These are phyloP conservation scores for Magnaporthiopsis incrustans DNA, from an alignment of 2,329 filamentous ascomycete genomes.

Conservation along the genomic window DNA sequence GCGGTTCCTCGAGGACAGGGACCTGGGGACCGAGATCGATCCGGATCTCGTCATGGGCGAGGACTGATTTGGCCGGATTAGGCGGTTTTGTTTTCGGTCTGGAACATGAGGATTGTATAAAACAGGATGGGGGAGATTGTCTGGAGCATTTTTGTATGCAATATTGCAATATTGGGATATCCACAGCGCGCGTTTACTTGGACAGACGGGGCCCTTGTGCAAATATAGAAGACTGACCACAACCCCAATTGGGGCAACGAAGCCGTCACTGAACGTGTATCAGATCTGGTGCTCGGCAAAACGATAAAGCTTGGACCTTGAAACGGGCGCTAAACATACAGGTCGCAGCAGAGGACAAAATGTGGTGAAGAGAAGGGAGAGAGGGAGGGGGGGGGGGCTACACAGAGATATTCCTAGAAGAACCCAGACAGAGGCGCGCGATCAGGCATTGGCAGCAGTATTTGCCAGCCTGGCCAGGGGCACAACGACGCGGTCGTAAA, in stretches of 20 bases:
- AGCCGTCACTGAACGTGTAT: too few species aligned
- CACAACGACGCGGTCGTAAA: conserved; percentile 7
- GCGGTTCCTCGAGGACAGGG: conserved; percentile 68
- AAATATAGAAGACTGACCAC: neutral
- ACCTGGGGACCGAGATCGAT: conserved; percentile 75
- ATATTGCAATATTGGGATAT: neutral
- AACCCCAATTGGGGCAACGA: neutral
- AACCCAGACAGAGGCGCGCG: neutral
- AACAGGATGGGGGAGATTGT: neutral
- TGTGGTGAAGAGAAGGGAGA: too few species aligned
- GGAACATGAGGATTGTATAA: neutral
- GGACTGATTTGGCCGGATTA: neutral
- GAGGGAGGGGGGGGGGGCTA: too few species aligned
- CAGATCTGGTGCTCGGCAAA: neutral
- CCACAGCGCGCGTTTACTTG: neutral
- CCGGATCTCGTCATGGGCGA: conserved; percentile 44
- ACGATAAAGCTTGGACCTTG: neutral
- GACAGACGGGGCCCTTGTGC: neutral
- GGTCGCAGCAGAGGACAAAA: neutral
- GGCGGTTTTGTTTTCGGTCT: too few species aligned
- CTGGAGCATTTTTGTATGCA: too few species aligned
- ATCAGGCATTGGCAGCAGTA: neutral
- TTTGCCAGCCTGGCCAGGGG: conserved; percentile 1
- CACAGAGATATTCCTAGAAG: too few species aligned
- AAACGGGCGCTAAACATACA: neutral